These are phyloP conservation scores for Termitomyces sp. DNA, from an alignment of 768 basidiomycete genomes.

Conservation along the genomic window DNA sequence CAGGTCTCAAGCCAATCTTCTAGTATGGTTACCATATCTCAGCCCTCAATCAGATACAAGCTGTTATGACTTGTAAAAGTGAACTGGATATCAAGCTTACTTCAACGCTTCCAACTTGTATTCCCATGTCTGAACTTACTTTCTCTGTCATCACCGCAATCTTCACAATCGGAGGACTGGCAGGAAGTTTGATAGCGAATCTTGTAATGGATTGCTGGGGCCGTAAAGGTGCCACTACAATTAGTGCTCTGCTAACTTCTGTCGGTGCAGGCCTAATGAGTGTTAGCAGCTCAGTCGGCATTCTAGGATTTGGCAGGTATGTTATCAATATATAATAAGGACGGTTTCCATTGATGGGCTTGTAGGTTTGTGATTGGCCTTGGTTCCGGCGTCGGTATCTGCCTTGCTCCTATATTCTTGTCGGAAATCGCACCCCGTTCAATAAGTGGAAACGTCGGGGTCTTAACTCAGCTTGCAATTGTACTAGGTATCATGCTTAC, in stretches of 20 bases:
- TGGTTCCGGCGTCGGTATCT: constrained; percentile 66
- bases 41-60: constrained; percentile 84
- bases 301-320: constrained; percentile 64
- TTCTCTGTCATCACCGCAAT: constrained; percentile 83
- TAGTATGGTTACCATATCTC: constrained; percentile 94
- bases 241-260: constrained; percentile 50
- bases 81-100: constrained; percentile 13
- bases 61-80: constrained; percentile 64
- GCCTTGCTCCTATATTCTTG: constrained; percentile 81
- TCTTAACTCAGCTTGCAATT: constrained; percentile 77
- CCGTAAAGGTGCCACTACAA: constrained; percentile 57
- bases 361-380: constrained; percentile 60
- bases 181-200: constrained; percentile 69
- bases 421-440: constrained; percentile 76
- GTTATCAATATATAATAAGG: constrained; percentile 7
- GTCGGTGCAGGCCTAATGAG: constrained; percentile 64
- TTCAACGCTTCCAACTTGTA: constrained; percentile 60
- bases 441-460: constrained; percentile 76
- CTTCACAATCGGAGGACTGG: constrained; percentile 84
- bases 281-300: constrained; percentile 46
- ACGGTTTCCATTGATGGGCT: not conserved
- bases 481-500: constrained; percentile 86
- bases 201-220: constrained; percentile 66
- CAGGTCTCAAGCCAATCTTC: not conserved
- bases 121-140: constrained; percentile 67